phyloP scores from a whole-genome alignment of 176 grass and related monocot species.

The Avena eriantha region DNA sequence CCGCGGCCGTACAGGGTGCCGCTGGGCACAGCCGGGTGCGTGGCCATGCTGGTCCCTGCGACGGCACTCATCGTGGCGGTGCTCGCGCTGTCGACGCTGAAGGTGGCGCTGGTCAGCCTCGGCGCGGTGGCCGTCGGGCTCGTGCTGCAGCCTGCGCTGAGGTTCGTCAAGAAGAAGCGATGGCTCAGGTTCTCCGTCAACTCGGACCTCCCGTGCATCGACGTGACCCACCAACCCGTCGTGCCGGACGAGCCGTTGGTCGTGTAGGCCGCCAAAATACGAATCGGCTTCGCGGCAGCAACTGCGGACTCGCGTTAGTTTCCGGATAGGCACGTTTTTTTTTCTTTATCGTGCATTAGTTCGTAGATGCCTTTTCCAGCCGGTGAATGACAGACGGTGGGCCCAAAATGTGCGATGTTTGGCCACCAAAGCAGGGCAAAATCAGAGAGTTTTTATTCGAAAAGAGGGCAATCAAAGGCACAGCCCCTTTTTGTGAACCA shows the following conservation, averaged over 20 bases:
- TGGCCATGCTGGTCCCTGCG: slow-evolving; percentile 27
- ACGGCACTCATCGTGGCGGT: slow-evolving; percentile 31
- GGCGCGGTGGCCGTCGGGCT: not conserved
- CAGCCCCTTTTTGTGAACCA: too few relatives aligned
- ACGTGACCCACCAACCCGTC: slow-evolving; percentile 15
- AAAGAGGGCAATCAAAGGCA: too few relatives aligned
- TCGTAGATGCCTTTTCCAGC: too few relatives aligned
- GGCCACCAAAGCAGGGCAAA: too few relatives aligned
- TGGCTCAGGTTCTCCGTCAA: slow-evolving; percentile 29
- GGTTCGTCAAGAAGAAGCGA: slow-evolving; percentile 12
- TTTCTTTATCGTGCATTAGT: too few relatives aligned
- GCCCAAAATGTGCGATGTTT: too few relatives aligned
- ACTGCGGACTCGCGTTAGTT: too few relatives aligned
- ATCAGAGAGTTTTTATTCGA: too few relatives aligned
- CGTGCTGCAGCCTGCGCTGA: slow-evolving; percentile 26
- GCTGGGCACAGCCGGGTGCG: slow-evolving; percentile 32
- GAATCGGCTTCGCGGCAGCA: too few relatives aligned
- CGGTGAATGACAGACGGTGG: too few relatives aligned
- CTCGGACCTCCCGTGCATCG: slow-evolving; percentile 48
- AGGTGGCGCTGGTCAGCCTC: slow-evolving; percentile 29
- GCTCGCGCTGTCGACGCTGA: slow-evolving; percentile 31
- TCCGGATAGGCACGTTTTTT: too few relatives aligned
- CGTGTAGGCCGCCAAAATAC: not conserved
- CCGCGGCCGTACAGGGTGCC: slow-evolving; percentile 56
- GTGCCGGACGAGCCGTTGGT: slow-evolving; percentile 46